Evolutionary conservation across 2,329 filamentous ascomycete species (phyloP).

Genomic region (Exophiala sp.): DNA sequence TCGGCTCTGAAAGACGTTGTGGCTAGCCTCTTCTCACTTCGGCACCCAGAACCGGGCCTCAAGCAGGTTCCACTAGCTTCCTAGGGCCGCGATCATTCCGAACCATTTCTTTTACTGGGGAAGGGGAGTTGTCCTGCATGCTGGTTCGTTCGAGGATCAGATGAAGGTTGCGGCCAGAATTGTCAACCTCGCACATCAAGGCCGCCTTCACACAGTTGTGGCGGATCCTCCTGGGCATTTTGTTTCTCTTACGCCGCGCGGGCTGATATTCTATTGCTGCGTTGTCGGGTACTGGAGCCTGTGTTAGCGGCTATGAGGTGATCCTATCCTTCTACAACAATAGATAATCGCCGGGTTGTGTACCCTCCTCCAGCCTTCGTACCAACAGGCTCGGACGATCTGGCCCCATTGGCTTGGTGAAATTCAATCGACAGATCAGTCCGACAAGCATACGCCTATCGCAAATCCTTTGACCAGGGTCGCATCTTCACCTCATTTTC

Average conservation of each 20-base stretch:
- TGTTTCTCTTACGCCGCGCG: slow-evolving; percentile 17
- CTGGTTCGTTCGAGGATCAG: slow-evolving; percentile 14
- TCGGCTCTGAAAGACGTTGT: slow-evolving; percentile 23
- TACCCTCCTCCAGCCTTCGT: background rate
- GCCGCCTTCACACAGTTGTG: slow-evolving; percentile 3
- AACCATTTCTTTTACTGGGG: slow-evolving; percentile 10
- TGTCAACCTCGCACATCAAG: slow-evolving; percentile 11
- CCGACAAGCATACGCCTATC: slow-evolving; percentile 11
- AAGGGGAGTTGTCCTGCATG: slow-evolving; percentile 9
- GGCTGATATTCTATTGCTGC: slow-evolving; percentile 18
- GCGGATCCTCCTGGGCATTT: slow-evolving; percentile 15
- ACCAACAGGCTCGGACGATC: slow-evolving; percentile 17
- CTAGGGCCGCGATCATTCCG: slow-evolving; percentile 22
- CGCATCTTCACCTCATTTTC: slow-evolving; percentile 6
- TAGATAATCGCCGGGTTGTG: background rate
- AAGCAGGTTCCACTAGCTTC: slow-evolving; percentile 7
- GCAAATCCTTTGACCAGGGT: slow-evolving; percentile 12
- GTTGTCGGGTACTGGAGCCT: slow-evolving; percentile 1
- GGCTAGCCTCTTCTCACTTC: slow-evolving; percentile 26
- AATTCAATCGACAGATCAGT: slow-evolving; percentile 22
- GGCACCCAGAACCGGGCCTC: slow-evolving; percentile 23
- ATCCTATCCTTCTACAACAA: background rate
- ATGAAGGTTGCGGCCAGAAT: slow-evolving; percentile 8
- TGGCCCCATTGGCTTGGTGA: slow-evolving; percentile 13
- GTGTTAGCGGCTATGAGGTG: background rate